Percentiles rank a stretch among this genome's conserved stretches.
Evolutionary conservation across 805 yeast species (phyloP).

Genomic region (Komagataella mondaviorum): DNA sequence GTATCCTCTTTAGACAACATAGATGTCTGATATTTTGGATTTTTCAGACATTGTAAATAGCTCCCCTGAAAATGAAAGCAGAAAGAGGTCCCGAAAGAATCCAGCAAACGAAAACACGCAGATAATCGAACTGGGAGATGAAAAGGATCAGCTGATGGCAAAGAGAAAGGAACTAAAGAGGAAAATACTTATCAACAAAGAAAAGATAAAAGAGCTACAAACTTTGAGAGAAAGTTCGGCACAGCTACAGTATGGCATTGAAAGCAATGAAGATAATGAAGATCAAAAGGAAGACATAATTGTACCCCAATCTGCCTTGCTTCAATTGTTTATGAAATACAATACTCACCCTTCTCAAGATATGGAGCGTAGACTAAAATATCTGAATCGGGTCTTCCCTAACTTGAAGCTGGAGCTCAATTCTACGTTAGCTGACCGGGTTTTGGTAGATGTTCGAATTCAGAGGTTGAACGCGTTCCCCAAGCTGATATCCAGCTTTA

Average conservation of each 20-base stretch:
- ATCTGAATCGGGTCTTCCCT: background rate
- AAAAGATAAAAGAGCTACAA: background rate
- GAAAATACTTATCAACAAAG: background rate
- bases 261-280: background rate
- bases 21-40: background rate
- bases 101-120: background rate
- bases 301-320: background rate
- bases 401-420: background rate
- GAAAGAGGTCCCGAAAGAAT: background rate
- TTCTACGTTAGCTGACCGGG: background rate
- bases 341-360: background rate
- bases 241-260: background rate
- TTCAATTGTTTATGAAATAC: background rate
- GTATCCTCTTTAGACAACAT: background rate
- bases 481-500: background rate
- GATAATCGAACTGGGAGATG: background rate
- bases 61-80: background rate
- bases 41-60: background rate
- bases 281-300: background rate
- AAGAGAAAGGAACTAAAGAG: background rate
- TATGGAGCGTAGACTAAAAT: background rate
- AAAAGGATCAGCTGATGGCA: background rate
- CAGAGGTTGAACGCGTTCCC: background rate
- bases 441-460: background rate
- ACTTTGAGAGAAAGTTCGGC: background rate